Evolutionary conservation across 2,329 filamentous ascomycete genomes (phyloP).

Genomic region (Sphaerostilbella broomeana): DNA sequence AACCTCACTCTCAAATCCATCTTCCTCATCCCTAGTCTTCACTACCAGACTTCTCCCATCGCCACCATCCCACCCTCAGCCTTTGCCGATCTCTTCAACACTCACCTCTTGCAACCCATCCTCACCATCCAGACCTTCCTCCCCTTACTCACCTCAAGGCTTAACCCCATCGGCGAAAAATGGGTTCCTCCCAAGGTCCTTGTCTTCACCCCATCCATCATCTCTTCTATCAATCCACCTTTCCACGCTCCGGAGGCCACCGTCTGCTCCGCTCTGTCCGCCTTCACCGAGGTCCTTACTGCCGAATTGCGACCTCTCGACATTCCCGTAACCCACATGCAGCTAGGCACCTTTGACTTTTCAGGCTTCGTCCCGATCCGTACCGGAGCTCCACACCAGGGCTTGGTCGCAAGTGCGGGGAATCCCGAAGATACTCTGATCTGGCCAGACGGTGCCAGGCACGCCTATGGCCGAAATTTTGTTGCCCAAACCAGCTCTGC

Average conservation of each 20-base stretch:
- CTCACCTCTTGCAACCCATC: constrained; percentile 83
- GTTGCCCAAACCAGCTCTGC: constrained; percentile 48
- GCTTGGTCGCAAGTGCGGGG: constrained; percentile 34
- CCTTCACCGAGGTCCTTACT: constrained; percentile 74
- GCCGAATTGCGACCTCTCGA: constrained; percentile 70
- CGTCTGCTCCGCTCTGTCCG: constrained; percentile 77
- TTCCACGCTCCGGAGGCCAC: constrained; percentile 82
- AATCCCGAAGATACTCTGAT: constrained; percentile 44
- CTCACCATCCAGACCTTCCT: constrained; percentile 84
- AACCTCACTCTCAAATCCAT: constrained; percentile 71
- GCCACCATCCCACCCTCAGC: constrained; percentile 76
- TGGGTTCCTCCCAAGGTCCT: constrained; percentile 59
- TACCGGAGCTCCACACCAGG: constrained; percentile 26
- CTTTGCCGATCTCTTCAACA: constrained; percentile 88
- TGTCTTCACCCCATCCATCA: constrained; percentile 72
- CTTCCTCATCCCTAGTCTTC: constrained; percentile 73
- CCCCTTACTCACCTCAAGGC: constrained; percentile 62
- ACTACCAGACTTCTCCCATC: constrained; percentile 76
- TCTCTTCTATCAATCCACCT: constrained; percentile 70
- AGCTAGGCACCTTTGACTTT: constrained; percentile 87
- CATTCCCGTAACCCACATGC: constrained; percentile 78
- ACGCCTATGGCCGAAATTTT: constrained; percentile 58
- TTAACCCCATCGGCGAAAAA: constrained; percentile 46
- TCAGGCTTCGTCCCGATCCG: constrained; percentile 52
- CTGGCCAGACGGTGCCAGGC: constrained; percentile 57